Evolutionary conservation across 2,329 filamentous ascomycete genomes (phyloP), one percentile per base, ranked within the genome.

Genomic region (Xenosphaeropsis pyriputrescens): DNA sequence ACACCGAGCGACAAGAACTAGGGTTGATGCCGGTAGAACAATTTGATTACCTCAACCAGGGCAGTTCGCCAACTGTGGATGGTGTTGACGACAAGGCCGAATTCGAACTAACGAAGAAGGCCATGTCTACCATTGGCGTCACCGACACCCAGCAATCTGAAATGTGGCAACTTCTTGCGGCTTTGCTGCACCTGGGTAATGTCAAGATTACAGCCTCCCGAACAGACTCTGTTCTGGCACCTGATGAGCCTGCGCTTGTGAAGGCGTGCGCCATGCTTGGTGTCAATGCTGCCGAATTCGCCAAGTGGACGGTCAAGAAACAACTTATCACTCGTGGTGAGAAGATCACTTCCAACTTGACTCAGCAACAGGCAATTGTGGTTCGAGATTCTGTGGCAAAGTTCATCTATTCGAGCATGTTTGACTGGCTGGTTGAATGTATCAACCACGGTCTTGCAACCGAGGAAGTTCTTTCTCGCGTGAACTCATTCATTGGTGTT

Each of bases 251-350:
- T 4, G 78, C 86, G 13, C 64, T 98, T 38, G 72, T 82, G 39
- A 79, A 78, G 51, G 89, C 91, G 40, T 88, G 85, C 54, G 65
- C 71, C 11, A 82, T 96, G 42, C 72, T 98, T 29, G 91, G 91
- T 16, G 93, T 98, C 42, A 76, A 95, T 56, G 72, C 78, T 2
- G 64, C 72, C 19, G 84, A 88, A 48, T 96, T 98, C 54, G 81
- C 91, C 36, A 94, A 89, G 59, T 98, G 91, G 91, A 95, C 88
- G 37, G 85, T 96, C 44, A 98, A 98, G 72, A 98, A 98, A 64
- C 91, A 98, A 61, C 72, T 98, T 42, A 77, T 95, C 45, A 98
- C 91, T 12, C 77, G 91, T 55, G 91, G 88, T 35, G 91, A 98
- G 59, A 96, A 95, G 67, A 98, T 98, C 50, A 85, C 85, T 19